These are phyloP conservation scores for Malus sieversii DNA, from an alignment of 306 rosid genomes.

Conservation along the genomic window DNA sequence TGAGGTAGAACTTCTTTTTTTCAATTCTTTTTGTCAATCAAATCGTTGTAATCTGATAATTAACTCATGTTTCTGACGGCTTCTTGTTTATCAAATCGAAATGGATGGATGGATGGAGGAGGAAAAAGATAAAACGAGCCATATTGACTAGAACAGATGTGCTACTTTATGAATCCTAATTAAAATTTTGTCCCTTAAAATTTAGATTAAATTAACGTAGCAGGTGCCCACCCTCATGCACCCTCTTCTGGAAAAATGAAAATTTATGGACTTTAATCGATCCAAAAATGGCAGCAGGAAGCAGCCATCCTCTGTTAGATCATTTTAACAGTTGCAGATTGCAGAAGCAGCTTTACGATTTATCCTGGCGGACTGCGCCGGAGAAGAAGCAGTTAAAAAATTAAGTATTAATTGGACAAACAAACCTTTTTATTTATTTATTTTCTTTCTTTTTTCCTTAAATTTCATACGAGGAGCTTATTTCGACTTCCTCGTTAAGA, in stretches of 20 bases:
- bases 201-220: too few species aligned
- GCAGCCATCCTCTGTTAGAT: neutral
- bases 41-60: neutral
- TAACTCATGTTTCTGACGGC: neutral
- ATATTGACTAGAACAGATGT: neutral
- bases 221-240: too few species aligned
- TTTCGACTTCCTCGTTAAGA: conserved; percentile 14
- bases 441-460: neutral
- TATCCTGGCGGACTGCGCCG: neutral
- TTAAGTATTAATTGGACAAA: neutral
- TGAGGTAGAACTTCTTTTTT: neutral
- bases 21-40: neutral
- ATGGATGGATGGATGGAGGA: neutral
- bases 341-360: neutral
- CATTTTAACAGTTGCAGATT: neutral
- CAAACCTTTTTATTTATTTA: neutral
- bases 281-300: neutral
- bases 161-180: too few species aligned
- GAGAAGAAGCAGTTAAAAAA: neutral
- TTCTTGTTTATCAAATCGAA: neutral
- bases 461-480: conserved; percentile 4
- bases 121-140: neutral
- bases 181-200: too few species aligned
- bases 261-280: neutral
- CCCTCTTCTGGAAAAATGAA: too few species aligned